These are phyloP conservation scores for Nicotiana benthamiana DNA, from an alignment of 257 asterid genomes.

Conservation along the genomic window DNA sequence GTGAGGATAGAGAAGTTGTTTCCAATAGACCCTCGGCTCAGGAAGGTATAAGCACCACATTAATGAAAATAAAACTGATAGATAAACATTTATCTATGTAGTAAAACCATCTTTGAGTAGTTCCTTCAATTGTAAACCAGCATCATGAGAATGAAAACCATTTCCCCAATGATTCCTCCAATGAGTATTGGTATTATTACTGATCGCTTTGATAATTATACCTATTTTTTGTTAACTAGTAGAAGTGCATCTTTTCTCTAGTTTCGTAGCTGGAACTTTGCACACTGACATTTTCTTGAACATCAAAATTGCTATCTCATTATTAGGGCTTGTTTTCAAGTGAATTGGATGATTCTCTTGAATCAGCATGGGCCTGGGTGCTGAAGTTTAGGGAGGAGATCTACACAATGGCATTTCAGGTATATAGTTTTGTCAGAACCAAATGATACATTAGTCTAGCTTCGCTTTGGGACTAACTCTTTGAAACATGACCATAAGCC, in stretches of 20 bases:
- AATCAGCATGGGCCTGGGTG: slow-evolving; percentile 66
- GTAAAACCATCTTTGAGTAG: neutral
- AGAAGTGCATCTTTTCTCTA: slow-evolving; percentile 2
- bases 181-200: neutral
- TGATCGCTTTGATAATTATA: neutral
- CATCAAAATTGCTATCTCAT: neutral
- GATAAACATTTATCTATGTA: neutral
- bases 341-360: slow-evolving; percentile 52
- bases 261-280: neutral
- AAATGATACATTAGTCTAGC: neutral
- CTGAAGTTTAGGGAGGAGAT: slow-evolving; percentile 80
- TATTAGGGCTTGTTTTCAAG: slow-evolving; percentile 61
- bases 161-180: neutral
- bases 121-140: neutral
- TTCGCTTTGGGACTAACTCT: slow-evolving; percentile 24
- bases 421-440: slow-evolving; percentile 22
- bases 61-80: neutral
- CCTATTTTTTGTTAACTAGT: neutral
- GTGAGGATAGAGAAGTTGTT: too few relatives aligned
- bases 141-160: neutral
- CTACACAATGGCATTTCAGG: slow-evolving; percentile 81
- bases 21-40: too few relatives aligned
- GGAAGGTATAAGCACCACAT: too few relatives aligned
- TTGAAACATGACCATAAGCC: slow-evolving; percentile 31
- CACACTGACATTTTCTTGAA: neutral